Percentiles rank a stretch among this genome's conserved stretches.
phyloP scores from a whole-genome alignment of 805 yeast species.

The Hanseniaspora taiwanica region DNA sequence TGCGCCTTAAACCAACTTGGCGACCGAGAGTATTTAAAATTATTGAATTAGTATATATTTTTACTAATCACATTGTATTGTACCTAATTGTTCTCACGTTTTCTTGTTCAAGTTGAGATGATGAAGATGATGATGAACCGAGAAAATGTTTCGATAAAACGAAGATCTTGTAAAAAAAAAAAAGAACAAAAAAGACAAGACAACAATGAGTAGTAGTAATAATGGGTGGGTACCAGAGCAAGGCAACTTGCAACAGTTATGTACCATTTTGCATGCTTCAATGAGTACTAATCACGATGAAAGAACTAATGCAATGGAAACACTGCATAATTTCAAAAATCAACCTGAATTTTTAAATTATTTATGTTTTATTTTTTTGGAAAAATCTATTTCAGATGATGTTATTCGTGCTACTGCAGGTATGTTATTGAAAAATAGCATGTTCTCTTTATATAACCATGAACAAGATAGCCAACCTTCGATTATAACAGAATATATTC shows the following conservation, averaged over 20 bases:
- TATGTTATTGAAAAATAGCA: constrained; percentile 66
- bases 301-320: constrained; percentile 57
- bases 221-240: constrained; percentile 58
- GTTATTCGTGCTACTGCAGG: constrained; percentile 56
- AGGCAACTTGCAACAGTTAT: constrained; percentile 48
- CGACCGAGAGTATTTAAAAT: constrained; percentile 1
- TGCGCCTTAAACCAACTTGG: constrained; percentile 3
- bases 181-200: not conserved
- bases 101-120: not conserved
- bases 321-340: constrained; percentile 51
- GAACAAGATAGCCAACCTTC: constrained; percentile 23
- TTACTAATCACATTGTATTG: not conserved
- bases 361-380: constrained; percentile 52
- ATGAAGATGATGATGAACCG: too few species aligned
- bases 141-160: too few species aligned
- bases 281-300: constrained; percentile 42
- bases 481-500: constrained; percentile 28
- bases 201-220: not conserved
- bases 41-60: not conserved
- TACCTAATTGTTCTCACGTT: not conserved
- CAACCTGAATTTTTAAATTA: constrained; percentile 78
- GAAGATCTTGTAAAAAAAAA: too few species aligned
- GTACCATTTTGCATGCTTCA: constrained; percentile 55
- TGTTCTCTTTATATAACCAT: constrained; percentile 25
- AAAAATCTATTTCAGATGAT: constrained; percentile 5